Percentiles rank a stretch among this genome's conserved stretches.
Evolutionary conservation across 2,329 filamentous ascomycete genomes (phyloP).

Genomic region (Epichloe sp.): DNA sequence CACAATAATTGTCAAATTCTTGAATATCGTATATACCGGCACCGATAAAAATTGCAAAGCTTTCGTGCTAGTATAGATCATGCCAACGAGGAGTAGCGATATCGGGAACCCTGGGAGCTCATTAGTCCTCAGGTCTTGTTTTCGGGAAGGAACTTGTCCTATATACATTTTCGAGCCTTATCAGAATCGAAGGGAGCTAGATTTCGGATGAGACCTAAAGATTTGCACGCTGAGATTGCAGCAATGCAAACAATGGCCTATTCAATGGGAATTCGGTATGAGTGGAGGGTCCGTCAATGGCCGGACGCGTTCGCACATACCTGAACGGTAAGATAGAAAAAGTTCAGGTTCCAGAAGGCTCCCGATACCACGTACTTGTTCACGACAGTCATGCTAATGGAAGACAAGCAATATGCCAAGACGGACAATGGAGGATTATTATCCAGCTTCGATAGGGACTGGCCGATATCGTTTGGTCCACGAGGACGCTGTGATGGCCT

Average conservation of each 20-base stretch:
- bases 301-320: conserved; percentile 36
- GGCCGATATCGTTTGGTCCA: background rate
- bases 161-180: conserved; percentile 83
- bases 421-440: conserved; percentile 74
- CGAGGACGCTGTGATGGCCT: conserved; percentile 7
- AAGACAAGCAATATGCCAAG: conserved; percentile 80
- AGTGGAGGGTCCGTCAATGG: background rate
- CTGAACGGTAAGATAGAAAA: conserved; percentile 87
- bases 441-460: conserved; percentile 36
- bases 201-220: conserved; percentile 68
- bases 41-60: conserved; percentile 93
- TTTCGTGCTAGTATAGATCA: conserved; percentile 98
- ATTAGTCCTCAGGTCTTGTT: background rate
- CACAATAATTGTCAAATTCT: conserved; percentile 97
- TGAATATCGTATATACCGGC: conserved; percentile 98
- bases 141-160: background rate
- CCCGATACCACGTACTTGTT: conserved; percentile 98
- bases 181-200: conserved; percentile 70
- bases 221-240: conserved; percentile 74
- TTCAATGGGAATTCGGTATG: conserved; percentile 7
- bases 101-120: conserved; percentile 72
- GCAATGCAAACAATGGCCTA: conserved; percentile 81
- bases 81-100: conserved; percentile 87
- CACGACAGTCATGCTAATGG: conserved; percentile 99
- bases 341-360: conserved; percentile 84